phyloP scores from a whole-genome alignment of 2,329 filamentous ascomycete species.

The Curvularia hawaiiensis region DNA sequence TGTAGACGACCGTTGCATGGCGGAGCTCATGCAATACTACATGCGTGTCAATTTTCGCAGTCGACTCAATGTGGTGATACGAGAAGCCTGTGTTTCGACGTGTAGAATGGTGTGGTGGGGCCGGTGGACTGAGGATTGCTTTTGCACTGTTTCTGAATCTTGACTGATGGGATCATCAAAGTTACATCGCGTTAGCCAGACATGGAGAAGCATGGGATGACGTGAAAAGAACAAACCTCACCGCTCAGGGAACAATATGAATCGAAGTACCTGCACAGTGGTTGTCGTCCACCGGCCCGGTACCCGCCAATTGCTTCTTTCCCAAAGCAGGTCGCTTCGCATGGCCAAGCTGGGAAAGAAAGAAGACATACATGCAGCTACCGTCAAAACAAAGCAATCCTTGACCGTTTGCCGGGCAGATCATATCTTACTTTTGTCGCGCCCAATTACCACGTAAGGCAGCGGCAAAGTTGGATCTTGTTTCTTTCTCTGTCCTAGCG shows the following conservation, averaged over 20 bases:
- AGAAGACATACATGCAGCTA: background rate
- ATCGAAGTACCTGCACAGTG: background rate
- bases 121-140: background rate
- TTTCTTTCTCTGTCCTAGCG: background rate
- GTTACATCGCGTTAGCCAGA: constrained; percentile 1
- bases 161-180: background rate
- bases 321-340: constrained; percentile 6
- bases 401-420: background rate
- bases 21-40: background rate
- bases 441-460: background rate
- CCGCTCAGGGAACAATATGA: background rate
- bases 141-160: constrained; percentile 1
- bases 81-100: background rate
- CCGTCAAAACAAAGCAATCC: background rate
- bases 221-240: background rate
- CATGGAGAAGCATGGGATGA: background rate
- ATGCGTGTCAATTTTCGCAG: background rate
- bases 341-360: background rate
- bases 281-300: background rate
- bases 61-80: background rate
- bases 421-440: constrained; percentile 1
- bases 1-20: background rate
- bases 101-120: background rate
- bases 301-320: constrained; percentile 2
- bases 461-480: too few species aligned